A percentile compares a stretch with the other conserved stretches of the same genome.
Conservation (phyloP, 192 early-diverging fungal species). For the Gonapodya prolifera region DNA sequence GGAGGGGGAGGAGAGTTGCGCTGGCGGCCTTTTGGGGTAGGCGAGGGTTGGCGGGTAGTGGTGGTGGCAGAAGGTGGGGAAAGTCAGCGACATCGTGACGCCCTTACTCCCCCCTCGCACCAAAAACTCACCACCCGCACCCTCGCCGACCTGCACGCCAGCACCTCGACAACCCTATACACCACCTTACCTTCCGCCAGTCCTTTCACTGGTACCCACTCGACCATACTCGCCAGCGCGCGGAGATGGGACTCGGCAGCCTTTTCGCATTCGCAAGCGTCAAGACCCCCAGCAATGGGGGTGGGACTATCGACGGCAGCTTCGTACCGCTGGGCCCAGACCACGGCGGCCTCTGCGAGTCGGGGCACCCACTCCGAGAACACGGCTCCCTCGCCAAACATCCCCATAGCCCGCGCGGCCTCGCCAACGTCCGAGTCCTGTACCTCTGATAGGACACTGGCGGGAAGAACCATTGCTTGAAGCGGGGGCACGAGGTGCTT, state of each 20-base stretch:
- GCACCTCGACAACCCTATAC: neutral
- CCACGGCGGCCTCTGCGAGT: neutral
- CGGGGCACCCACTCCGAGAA: neutral
- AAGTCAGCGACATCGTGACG: too few species aligned
- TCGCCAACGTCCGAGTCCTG: neutral
- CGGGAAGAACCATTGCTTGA: neutral
- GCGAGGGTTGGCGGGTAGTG: too few species aligned
- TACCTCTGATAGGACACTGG: neutral
- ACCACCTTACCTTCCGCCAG: neutral
- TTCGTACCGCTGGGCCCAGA: neutral
- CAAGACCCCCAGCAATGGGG: neutral
- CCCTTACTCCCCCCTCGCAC: too few species aligned
- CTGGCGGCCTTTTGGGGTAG: neutral
- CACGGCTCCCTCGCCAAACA: neutral
- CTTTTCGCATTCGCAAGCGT: neutral
- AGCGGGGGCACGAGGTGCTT: neutral
- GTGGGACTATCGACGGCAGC: neutral
- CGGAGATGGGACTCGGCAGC: neutral
- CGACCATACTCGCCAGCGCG: neutral
- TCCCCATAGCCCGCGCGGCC: neutral
- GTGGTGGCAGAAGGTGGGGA: too few species aligned
- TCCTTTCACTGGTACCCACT: neutral
- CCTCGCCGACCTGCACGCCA: neutral
- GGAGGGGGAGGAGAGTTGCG: neutral
- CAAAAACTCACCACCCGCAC: neutral